A percentile compares a stretch with the other conserved stretches of the same genome.
Conservation (phyloP, 148 eudicot species). For the Dianthus caryophyllus region DNA sequence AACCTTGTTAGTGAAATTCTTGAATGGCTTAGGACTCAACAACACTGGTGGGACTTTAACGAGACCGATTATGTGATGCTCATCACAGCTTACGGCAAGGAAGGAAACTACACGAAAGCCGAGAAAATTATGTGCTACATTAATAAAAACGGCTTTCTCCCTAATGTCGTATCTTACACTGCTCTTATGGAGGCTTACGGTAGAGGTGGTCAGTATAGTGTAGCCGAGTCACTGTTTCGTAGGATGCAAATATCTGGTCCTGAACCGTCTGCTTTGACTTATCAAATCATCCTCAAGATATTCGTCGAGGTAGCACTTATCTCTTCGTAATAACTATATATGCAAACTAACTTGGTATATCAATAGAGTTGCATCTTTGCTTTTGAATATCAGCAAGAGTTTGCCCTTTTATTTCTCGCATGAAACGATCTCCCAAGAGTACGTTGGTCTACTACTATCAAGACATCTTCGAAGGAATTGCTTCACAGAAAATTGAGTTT, state of each 20-base stretch:
- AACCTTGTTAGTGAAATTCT: constrained; percentile 88
- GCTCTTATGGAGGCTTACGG: constrained; percentile 99
- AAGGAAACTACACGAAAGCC: constrained; percentile 68
- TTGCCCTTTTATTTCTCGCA: too few species aligned
- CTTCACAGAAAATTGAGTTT: too few species aligned
- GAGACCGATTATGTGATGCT: constrained; percentile 90
- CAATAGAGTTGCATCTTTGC: too few species aligned
- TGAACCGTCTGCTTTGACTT: constrained; percentile 89
- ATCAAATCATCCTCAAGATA: constrained; percentile 82
- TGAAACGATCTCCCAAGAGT: too few species aligned
- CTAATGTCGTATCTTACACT: constrained; percentile 74
- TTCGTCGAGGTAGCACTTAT: constrained; percentile 67
- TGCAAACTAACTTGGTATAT: too few species aligned
- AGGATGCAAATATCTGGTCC: constrained; percentile 95
- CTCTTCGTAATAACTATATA: too few species aligned
- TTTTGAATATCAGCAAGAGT: too few species aligned
- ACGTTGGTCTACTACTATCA: too few species aligned
- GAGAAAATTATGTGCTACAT: constrained; percentile 69
- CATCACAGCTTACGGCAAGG: constrained; percentile 85
- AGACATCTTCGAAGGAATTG: too few species aligned
- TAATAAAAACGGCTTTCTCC: constrained; percentile 61
- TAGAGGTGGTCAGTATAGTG: constrained; percentile 67
- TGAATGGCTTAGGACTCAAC: constrained; percentile 93
- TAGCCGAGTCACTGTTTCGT: constrained; percentile 78
- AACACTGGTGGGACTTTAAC: constrained; percentile 88